Conservation (phyloP, 225 moss, liverwort and hornwort species). For the Sphagnum tenellum region DNA sequence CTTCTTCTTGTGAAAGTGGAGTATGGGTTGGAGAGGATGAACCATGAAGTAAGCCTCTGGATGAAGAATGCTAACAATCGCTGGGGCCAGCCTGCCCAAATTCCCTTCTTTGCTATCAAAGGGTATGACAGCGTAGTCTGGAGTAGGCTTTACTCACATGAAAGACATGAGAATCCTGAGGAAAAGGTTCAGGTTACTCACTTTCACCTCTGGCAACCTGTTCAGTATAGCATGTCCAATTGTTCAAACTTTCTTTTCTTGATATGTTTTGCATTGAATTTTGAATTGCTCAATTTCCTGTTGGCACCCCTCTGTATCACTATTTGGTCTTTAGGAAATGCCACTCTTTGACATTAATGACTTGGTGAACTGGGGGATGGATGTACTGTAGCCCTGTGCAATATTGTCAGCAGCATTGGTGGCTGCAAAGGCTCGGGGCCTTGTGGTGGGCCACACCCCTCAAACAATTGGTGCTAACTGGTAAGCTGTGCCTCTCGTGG, state of each 20-base stretch:
- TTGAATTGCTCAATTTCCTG: no score
- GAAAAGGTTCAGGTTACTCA: constrained; percentile 64
- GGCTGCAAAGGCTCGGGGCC: constrained; percentile 65
- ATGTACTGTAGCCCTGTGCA: constrained; percentile 54
- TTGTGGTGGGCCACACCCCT: constrained; percentile 92
- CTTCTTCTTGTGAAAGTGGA: constrained; percentile 37
- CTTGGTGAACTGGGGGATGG: constrained; percentile 2
- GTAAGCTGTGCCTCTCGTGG: constrained; percentile 15
- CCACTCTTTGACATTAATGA: no score
- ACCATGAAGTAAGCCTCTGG: constrained; percentile 79
- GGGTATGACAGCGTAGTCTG: constrained; percentile 96
- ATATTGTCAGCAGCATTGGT: constrained; percentile 64
- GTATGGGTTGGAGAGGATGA: constrained; percentile 86
- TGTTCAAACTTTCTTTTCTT: background rate
- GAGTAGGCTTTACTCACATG: constrained; percentile 85
- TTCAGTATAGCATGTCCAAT: background rate
- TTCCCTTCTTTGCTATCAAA: constrained; percentile 82
- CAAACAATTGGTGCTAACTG: constrained; percentile 80
- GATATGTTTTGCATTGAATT: no score
- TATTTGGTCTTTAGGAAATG: no score
- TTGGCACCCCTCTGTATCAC: no score
- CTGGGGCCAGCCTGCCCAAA: constrained; percentile 38
- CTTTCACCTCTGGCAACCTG: background rate
- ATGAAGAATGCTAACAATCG: constrained; percentile 57
- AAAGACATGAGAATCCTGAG: constrained; percentile 49